Evolutionary conservation across 2,329 filamentous ascomycete species (phyloP).

Genomic region (Exutisphaerella laricina): DNA sequence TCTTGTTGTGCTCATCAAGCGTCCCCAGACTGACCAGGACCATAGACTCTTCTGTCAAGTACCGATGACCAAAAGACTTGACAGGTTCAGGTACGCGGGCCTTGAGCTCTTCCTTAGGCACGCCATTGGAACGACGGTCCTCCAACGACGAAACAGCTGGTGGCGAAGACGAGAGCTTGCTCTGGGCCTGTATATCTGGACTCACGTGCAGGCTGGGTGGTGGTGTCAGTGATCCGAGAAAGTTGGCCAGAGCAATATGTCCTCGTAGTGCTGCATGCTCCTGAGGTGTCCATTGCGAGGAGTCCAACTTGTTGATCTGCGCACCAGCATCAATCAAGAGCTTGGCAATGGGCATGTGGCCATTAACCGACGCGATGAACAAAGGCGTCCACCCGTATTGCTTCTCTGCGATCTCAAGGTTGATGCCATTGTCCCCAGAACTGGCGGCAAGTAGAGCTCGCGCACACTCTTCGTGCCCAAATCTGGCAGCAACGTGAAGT

Average conservation of each 20-base stretch:
- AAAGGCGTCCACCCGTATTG: slow-evolving; percentile 94
- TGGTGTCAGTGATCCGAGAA: slow-evolving; percentile 56
- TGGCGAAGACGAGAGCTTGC: slow-evolving; percentile 24
- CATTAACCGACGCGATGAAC: slow-evolving; percentile 87
- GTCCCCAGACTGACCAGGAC: slow-evolving; percentile 88
- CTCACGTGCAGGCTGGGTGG: slow-evolving; percentile 29
- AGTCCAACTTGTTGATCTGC: slow-evolving; percentile 67
- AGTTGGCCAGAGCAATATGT: slow-evolving; percentile 72
- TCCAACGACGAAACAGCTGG: slow-evolving; percentile 50
- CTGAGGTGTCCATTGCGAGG: slow-evolving; percentile 87
- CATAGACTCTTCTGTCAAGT: slow-evolving; percentile 82
- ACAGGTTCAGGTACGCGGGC: slow-evolving; percentile 62
- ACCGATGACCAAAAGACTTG: slow-evolving; percentile 94
- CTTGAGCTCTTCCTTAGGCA: slow-evolving; percentile 35
- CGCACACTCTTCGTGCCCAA: slow-evolving; percentile 77
- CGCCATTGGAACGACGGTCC: slow-evolving; percentile 38
- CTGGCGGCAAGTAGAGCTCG: slow-evolving; percentile 64
- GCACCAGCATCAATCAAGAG: slow-evolving; percentile 74
- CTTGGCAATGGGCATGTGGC: slow-evolving; percentile 67
- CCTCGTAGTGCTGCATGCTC: slow-evolving; percentile 90
- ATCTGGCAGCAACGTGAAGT: slow-evolving; percentile 83
- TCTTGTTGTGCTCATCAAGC: slow-evolving; percentile 85
- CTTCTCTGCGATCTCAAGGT: slow-evolving; percentile 73
- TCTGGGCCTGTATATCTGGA: slow-evolving; percentile 23
- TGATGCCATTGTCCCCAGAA: slow-evolving; percentile 61